Conservation (phyloP, 148 eudicot genomes). For the Rhododendron griersonianum region DNA sequence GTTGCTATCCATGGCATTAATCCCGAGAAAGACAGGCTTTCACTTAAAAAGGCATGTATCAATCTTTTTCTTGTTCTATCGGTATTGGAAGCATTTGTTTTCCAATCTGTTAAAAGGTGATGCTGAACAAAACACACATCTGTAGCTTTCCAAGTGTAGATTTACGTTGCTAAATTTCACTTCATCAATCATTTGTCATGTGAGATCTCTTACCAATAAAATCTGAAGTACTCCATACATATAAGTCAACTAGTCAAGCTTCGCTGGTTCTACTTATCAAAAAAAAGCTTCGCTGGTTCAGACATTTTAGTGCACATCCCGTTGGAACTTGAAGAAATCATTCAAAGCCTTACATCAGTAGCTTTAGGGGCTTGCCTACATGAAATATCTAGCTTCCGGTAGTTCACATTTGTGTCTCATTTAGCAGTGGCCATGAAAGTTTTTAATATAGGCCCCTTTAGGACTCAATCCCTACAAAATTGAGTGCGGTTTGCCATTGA, state of each 20-base stretch:
- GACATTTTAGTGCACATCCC: background rate
- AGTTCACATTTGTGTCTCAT: background rate
- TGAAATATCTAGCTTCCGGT: background rate
- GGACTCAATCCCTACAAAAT: background rate
- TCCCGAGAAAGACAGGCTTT: constrained; percentile 84
- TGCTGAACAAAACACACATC: background rate
- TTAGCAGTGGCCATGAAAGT: background rate
- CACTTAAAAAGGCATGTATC: constrained; percentile 73
- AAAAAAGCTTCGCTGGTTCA: background rate
- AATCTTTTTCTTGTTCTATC: background rate
- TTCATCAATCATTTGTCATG: background rate
- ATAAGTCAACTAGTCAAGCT: background rate
- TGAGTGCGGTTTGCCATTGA: background rate
- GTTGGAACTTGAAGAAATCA: background rate
- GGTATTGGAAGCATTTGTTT: background rate
- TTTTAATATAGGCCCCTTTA: background rate
- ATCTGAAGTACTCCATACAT: background rate
- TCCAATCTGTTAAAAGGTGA: constrained; percentile 1
- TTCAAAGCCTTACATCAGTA: background rate
- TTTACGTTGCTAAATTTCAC: background rate
- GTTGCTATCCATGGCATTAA: constrained; percentile 95
- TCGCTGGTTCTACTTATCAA: background rate
- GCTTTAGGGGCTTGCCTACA: background rate
- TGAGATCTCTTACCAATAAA: background rate
- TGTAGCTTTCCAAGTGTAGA: background rate